These are phyloP conservation scores for Fremontodendron californicum DNA, from an alignment of 345 rosid species.

Conservation along the genomic window DNA sequence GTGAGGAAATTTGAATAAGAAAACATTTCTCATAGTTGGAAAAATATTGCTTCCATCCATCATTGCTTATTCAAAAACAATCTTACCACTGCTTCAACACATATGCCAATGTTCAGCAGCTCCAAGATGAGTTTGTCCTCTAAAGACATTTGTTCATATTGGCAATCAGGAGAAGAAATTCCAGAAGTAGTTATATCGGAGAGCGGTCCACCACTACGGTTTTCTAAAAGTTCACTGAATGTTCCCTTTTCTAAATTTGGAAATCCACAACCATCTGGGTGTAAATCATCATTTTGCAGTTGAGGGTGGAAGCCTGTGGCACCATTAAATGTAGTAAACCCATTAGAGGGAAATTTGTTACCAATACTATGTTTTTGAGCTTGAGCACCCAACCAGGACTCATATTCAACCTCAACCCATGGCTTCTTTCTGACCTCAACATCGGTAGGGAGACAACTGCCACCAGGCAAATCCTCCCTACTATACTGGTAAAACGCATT, in stretches of 20 bases:
- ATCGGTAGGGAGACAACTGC: slow-evolving; percentile 12
- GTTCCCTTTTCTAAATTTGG: slow-evolving; percentile 16
- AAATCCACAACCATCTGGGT: slow-evolving; percentile 23
- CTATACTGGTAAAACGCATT: slow-evolving; percentile 21
- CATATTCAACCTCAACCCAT: slow-evolving; percentile 25
- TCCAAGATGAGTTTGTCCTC: slow-evolving; percentile 44
- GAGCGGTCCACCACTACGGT: slow-evolving; percentile 16
- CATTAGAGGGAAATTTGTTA: slow-evolving; percentile 28
- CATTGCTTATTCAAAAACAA: neutral
- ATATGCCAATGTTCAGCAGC: slow-evolving; percentile 49
- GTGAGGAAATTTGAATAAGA: neutral
- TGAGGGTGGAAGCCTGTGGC: slow-evolving; percentile 14
- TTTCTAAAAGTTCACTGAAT: slow-evolving; percentile 18
- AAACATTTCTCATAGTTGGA: neutral
- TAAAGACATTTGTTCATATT: slow-evolving; percentile 35
- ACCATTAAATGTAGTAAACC: slow-evolving; percentile 15
- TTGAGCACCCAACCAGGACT: slow-evolving; percentile 25
- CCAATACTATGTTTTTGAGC: slow-evolving; percentile 23
- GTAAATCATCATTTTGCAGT: slow-evolving; percentile 14
- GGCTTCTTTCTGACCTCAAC: slow-evolving; percentile 28
- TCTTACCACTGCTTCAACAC: slow-evolving; percentile 47
- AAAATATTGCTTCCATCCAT: neutral
- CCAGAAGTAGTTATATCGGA: slow-evolving; percentile 11
- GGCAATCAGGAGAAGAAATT: slow-evolving; percentile 27
- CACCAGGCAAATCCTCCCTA: slow-evolving; percentile 24